phyloP scores from a whole-genome alignment of 495 filamentous ascomycete genomes.

The Penicillium coprophilum region DNA sequence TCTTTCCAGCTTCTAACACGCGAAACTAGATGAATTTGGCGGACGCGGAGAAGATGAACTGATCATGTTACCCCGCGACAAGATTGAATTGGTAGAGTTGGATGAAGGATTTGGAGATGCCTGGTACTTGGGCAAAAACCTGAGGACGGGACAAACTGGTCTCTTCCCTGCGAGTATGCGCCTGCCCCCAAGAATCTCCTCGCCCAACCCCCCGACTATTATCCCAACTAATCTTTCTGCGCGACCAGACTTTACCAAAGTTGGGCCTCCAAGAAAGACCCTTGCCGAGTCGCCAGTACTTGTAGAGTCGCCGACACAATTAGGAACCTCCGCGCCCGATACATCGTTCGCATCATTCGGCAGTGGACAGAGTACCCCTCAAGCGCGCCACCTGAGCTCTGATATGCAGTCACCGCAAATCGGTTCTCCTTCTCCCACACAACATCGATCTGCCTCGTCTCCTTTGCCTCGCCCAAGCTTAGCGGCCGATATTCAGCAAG shows the following conservation, averaged over 20 bases:
- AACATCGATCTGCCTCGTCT: slow-evolving; percentile 43
- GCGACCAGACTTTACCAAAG: slow-evolving; percentile 25
- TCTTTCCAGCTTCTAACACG: slow-evolving; percentile 9
- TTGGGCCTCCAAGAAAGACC: background rate
- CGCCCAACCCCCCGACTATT: background rate
- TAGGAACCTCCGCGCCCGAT: slow-evolving; percentile 24
- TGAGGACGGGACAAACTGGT: slow-evolving; percentile 70
- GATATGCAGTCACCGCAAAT: slow-evolving; percentile 28
- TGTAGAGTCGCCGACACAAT: slow-evolving; percentile 26
- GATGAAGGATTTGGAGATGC: slow-evolving; percentile 98
- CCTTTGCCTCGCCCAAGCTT: slow-evolving; percentile 43
- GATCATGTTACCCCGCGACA: slow-evolving; percentile 80
- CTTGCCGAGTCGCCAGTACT: slow-evolving; percentile 27
- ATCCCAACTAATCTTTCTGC: background rate
- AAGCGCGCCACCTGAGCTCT: slow-evolving; percentile 46
- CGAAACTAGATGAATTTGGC: slow-evolving; percentile 69
- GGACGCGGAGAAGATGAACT: slow-evolving; percentile 92
- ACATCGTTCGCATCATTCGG: slow-evolving; percentile 25
- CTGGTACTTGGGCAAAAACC: slow-evolving; percentile 89
- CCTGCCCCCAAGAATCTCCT: background rate
- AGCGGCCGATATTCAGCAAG: slow-evolving; percentile 46
- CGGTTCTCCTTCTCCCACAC: slow-evolving; percentile 28
- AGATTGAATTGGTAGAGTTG: slow-evolving; percentile 87
- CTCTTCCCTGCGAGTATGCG: slow-evolving; percentile 85
- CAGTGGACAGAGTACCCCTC: slow-evolving; percentile 47